These are phyloP conservation scores for Magnolia sinica DNA, from an alignment of 164 flowering plant species.

Conservation along the genomic window DNA sequence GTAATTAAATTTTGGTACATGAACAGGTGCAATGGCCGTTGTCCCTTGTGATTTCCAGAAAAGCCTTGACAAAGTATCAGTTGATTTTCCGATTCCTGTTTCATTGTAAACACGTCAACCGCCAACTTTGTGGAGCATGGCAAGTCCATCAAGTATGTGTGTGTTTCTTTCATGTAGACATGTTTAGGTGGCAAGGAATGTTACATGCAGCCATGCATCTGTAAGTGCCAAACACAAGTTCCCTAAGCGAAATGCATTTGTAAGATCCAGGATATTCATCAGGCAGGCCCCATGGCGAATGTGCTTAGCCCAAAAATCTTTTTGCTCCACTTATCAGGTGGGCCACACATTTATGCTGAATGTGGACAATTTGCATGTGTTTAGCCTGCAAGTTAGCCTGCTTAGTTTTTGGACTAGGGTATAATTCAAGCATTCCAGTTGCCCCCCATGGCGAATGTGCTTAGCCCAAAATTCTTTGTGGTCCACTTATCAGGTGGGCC, in stretches of 20 bases:
- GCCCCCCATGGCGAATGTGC: neutral
- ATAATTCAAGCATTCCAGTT: too few relatives aligned
- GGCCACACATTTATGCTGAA: neutral
- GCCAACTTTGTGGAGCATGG: slow-evolving; percentile 98
- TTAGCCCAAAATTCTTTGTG: neutral
- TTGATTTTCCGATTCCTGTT: slow-evolving; percentile 85
- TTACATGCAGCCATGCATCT: neutral
- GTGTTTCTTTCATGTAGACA: slow-evolving; percentile 4
- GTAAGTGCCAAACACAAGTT: neutral
- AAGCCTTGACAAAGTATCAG: slow-evolving; percentile 85
- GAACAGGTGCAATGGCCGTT: slow-evolving; percentile 82
- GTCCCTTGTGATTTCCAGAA: slow-evolving; percentile 89
- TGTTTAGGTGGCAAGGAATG: neutral
- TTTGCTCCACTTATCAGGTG: neutral
- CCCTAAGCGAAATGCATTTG: neutral
- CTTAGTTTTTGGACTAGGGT: too few relatives aligned
- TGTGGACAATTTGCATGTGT: neutral
- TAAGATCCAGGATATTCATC: neutral
- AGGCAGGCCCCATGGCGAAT: neutral
- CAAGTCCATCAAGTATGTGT: slow-evolving; percentile 48
- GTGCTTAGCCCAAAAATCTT: neutral
- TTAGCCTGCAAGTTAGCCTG: too few relatives aligned
- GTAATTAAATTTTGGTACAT: slow-evolving; percentile 8
- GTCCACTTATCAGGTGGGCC: neutral
- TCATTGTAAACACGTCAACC: slow-evolving; percentile 90